Evolutionary conservation across 2,329 filamentous ascomycete species (phyloP).

Genomic region (Bipolaris cookei): DNA sequence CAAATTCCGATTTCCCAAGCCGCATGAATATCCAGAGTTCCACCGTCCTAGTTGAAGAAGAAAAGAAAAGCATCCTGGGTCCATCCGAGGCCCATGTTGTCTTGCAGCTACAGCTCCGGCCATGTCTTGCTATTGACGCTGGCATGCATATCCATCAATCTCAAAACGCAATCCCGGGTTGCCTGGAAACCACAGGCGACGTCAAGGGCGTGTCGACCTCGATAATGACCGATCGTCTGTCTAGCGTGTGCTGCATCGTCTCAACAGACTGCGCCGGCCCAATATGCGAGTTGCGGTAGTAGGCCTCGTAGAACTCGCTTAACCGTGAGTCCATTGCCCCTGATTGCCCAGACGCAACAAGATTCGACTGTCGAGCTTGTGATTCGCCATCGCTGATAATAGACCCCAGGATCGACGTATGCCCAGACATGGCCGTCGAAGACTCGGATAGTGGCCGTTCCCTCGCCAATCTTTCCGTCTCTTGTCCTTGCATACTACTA

Average conservation of each 20-base stretch:
- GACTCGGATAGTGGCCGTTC: slow-evolving; percentile 27
- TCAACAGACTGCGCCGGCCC: slow-evolving; percentile 15
- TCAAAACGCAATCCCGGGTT: slow-evolving; percentile 31
- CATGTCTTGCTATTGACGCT: background rate
- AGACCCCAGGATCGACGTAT: slow-evolving; percentile 27
- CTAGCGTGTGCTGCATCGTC: slow-evolving; percentile 19
- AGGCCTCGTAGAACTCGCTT: slow-evolving; percentile 51
- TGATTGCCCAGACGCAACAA: slow-evolving; percentile 25
- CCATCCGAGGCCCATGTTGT: background rate
- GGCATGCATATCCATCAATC: background rate
- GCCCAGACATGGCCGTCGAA: slow-evolving; percentile 24
- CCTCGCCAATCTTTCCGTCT: background rate
- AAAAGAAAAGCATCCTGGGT: background rate
- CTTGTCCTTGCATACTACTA: background rate
- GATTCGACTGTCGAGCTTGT: slow-evolving; percentile 20
- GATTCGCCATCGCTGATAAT: slow-evolving; percentile 22
- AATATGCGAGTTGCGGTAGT: slow-evolving; percentile 44
- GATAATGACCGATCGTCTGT: slow-evolving; percentile 36
- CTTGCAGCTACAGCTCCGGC: background rate
- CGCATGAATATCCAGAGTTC: background rate
- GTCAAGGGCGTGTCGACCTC: slow-evolving; percentile 39
- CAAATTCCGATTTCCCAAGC: background rate
- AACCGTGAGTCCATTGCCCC: slow-evolving; percentile 34
- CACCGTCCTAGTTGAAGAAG: background rate
- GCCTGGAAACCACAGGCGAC: slow-evolving; percentile 29